Evolutionary conservation across 768 basidiomycete species (phyloP), one percentile per base, ranked within the genome.

Genomic region (Daedaleopsis sinensis): DNA sequence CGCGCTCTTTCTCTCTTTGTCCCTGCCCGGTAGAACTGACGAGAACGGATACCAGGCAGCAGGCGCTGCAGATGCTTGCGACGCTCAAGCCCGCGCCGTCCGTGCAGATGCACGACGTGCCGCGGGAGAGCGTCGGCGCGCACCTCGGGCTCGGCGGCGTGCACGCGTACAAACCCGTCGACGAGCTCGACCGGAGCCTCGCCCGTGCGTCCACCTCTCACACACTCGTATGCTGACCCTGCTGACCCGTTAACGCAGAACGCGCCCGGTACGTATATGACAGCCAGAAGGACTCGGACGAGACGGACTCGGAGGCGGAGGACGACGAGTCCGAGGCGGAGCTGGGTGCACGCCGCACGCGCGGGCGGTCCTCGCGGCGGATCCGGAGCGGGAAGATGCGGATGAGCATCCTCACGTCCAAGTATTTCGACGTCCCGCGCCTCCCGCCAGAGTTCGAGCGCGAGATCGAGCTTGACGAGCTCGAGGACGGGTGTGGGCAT

Each of bases 71-170:
- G 49, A 81, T 84, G 46, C 76, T 91, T 4, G 77, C 82, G 21
- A 80, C 84, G 64, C 71, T 91, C 47, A 83, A 82, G 4, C 82
- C 84, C 57, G 93, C 92, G 0, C 97, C 97, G 1, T 93, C 93
- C 6, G 93, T 93, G 0, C 87, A 85, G 48, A 84, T 96, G 80
- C 93, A 95, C 23, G 86, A 90, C 52, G 89, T 93, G 1, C 94
- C 95, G 0, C 74, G 82, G 44, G 86, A 92, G 65, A 85, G 84
- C 37, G 65, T 96, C 7, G 83, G 80, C 4, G 74, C 79, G 37
- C 87, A 91, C 65, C 76, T 92, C 5, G 85, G 85, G 0, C 79
- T 90, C 59, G 78, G 77, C 16, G 72, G 71, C 32, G 80, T 81
- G 36, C 81, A 84, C 13, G 80, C 80, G 39, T 80, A 80, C 4